Base-by-base conservation (phyloP, 2,329 filamentous ascomycete genomes). In the Drechslerella coelobrocha region DNA sequence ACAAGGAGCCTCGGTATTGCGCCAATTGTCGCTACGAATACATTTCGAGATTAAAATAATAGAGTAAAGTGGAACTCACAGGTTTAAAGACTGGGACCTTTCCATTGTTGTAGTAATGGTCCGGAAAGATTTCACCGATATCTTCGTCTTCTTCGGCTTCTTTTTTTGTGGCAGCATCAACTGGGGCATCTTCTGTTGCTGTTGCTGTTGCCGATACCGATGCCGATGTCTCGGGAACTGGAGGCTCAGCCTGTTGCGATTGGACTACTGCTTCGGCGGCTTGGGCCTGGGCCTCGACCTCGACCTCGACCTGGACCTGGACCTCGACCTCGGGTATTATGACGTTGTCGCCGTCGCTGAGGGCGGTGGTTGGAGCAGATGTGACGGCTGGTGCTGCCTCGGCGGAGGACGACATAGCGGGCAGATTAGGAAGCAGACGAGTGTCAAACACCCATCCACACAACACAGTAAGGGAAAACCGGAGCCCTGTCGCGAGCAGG, bases 41-140 rank as follows among this genome's bases (percentile, higher is more conserved):
- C 5, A 45, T 62, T 55, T 61, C 24, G 10, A 24, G 21, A 39
- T 9, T 39, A 9, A 23, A 37, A 29, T 53, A 37, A 34, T 7
- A 27, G 26, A 23, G 37, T 26, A 45, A 9, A 26, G 73, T 72
- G 56, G 31, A 57, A 85, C 85, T 78, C 81, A 87, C 85, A 73
- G 94, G 94, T 79, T 88, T 93, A 81, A 99, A 99, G 71, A 99
- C 89, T 7, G 94, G 93, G 34, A 99, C 89, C 72, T 87, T 90
- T 72, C 92, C 86, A 63, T 83, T 85, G 59, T 85, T 92, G 77
- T 91, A 96, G 82, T 91, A 97, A 79, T 96, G 88, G 77, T 92
- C 91, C 0, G 93, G 93, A 50, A 88, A 82, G 60, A 96, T 84
- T 59, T 94, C 90, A 74, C 89, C 89, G 75, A 90, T 88, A 75